Conservation (phyloP, 1,284 basidiomycete genomes). For the Polyporus tsugae region DNA sequence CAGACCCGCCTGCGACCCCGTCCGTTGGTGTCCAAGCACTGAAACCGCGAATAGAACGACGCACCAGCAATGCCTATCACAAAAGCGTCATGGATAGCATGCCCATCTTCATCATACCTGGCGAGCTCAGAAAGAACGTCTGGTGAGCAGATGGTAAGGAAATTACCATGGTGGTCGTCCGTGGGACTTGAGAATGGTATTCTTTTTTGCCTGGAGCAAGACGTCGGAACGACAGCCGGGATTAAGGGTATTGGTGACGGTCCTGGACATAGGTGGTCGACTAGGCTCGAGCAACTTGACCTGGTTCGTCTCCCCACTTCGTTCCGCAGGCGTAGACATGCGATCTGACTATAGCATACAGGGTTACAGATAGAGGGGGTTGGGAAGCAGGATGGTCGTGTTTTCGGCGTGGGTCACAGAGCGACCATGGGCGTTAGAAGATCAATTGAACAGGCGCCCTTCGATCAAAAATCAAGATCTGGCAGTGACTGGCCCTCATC, state of each 20-base stretch:
- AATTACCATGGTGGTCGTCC: constrained; percentile 82
- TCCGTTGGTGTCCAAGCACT: neutral
- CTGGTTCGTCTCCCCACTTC: constrained; percentile 15
- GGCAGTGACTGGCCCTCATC: too few relatives aligned
- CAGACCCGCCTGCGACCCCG: constrained; percentile 77
- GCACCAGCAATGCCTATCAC: constrained; percentile 93
- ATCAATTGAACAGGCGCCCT: neutral
- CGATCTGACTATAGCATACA: neutral
- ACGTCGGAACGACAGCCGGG: constrained; percentile 28
- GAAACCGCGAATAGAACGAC: constrained; percentile 35
- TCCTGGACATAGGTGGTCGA: constrained; percentile 31
- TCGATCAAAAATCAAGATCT: constrained; percentile 14
- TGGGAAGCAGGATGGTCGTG: neutral
- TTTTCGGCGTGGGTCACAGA: constrained; percentile 7
- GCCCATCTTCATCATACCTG: constrained; percentile 82
- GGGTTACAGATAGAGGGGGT: neutral
- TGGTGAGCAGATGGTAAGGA: constrained; percentile 14
- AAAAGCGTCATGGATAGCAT: constrained; percentile 79
- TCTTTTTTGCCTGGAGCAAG: constrained; percentile 58
- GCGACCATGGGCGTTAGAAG: constrained; percentile 14
- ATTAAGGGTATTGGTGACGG: constrained; percentile 24
- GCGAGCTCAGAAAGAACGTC: constrained; percentile 12
- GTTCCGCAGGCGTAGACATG: neutral
- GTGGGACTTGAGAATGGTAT: constrained; percentile 85
- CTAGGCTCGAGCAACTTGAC: constrained; percentile 20